Evolutionary conservation across 768 basidiomycete species (phyloP).

Genomic region (Neoboletus magnificus): DNA sequence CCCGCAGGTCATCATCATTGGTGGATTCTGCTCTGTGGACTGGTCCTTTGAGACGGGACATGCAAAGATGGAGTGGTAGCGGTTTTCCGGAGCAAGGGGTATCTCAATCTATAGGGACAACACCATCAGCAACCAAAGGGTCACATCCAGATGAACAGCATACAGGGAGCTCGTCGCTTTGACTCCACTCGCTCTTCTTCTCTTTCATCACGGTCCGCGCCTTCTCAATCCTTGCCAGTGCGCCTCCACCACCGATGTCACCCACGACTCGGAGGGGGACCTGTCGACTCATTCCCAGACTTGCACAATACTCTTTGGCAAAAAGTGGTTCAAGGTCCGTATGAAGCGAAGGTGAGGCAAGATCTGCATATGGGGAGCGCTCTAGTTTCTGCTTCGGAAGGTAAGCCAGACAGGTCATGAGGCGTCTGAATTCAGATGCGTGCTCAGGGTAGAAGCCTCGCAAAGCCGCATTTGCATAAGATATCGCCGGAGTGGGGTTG

Average conservation of each 20-base stretch:
- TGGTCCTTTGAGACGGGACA: constrained; percentile 99
- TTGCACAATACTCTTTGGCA: constrained; percentile 85
- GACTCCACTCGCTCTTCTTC: constrained; percentile 89
- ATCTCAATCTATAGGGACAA: constrained; percentile 76
- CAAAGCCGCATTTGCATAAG: constrained; percentile 70
- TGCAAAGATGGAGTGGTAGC: constrained; percentile 96
- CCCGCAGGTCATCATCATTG: constrained; percentile 97
- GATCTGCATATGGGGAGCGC: constrained; percentile 69
- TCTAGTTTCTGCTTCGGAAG: constrained; percentile 66
- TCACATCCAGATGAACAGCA: not conserved
- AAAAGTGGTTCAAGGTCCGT: constrained; percentile 80
- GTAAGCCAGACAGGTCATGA: constrained; percentile 67
- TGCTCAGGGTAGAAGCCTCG: constrained; percentile 62
- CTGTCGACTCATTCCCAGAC: constrained; percentile 84
- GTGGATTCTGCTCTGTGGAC: constrained; percentile 88
- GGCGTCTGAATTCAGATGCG: constrained; percentile 58
- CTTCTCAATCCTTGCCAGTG: constrained; percentile 89
- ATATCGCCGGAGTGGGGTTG: constrained; percentile 56
- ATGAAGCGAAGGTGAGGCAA: constrained; percentile 69
- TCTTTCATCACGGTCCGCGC: constrained; percentile 92
- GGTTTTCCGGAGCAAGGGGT: constrained; percentile 76
- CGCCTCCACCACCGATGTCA: constrained; percentile 90
- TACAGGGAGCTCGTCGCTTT: constrained; percentile 86
- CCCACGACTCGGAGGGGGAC: constrained; percentile 85
- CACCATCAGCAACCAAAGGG: not conserved